Percentiles rank a stretch among this genome's conserved stretches.
Evolutionary conservation across 139 green algal species (phyloP).

Genomic region (Ostreobium quekettii): DNA sequence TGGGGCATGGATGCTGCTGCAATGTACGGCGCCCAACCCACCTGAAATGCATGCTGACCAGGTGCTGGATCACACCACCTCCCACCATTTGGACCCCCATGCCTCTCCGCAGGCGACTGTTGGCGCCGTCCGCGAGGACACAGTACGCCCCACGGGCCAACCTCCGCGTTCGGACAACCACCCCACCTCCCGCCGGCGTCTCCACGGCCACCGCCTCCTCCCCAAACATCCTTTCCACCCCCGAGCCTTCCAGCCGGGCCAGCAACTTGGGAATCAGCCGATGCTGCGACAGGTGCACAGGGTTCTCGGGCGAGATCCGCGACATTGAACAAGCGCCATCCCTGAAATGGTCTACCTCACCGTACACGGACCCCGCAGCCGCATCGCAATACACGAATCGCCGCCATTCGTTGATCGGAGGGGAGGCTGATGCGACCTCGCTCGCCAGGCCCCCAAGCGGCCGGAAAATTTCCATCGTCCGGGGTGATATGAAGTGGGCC

Average conservation of each 20-base stretch:
- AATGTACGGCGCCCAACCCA: too few species aligned
- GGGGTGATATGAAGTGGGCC: slow-evolving; percentile 91
- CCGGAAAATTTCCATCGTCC: slow-evolving; percentile 83
- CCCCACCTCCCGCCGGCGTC: neutral
- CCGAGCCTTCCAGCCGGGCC: too few species aligned
- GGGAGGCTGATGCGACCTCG: slow-evolving; percentile 37
- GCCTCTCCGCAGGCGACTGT: neutral
- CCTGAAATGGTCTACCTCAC: slow-evolving; percentile 10
- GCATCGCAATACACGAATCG: slow-evolving; percentile 71
- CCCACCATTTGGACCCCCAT: slow-evolving; percentile 53
- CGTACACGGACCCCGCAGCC: slow-evolving; percentile 26
- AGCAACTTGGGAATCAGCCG: slow-evolving; percentile 68
- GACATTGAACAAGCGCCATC: neutral
- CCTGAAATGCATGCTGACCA: slow-evolving; percentile 85
- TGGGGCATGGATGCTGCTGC: too few species aligned
- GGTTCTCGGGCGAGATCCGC: slow-evolving; percentile 48
- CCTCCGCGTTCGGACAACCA: neutral
- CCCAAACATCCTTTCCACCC: too few species aligned
- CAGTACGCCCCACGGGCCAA: neutral
- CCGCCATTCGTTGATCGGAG: slow-evolving; percentile 71
- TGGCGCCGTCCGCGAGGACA: neutral
- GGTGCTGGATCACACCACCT: slow-evolving; percentile 54
- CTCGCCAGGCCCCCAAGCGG: slow-evolving; percentile 34
- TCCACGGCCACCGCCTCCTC: neutral
- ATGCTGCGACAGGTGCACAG: slow-evolving; percentile 76